Conservation (phyloP, 345 rosid species). For the Alliaria petiolata region DNA sequence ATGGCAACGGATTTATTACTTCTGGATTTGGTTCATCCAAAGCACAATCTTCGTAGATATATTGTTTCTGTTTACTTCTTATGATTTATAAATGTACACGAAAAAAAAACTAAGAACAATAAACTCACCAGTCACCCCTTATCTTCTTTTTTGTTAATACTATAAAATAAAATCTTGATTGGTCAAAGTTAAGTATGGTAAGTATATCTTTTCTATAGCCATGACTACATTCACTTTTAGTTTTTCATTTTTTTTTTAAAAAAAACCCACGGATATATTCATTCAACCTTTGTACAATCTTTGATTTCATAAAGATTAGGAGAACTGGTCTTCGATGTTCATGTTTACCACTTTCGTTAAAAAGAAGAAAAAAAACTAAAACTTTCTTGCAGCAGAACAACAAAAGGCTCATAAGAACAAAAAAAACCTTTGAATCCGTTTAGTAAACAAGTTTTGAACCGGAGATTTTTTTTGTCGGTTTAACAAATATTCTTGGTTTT, state of each 20-base stretch:
- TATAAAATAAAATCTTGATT: background rate
- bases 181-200: background rate
- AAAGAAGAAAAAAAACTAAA: background rate
- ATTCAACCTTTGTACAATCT: background rate
- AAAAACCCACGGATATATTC: too few species aligned
- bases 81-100: background rate
- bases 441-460: background rate
- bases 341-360: background rate
- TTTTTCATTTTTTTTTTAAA: too few species aligned
- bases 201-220: background rate
- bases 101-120: background rate
- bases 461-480: too few species aligned
- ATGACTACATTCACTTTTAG: too few species aligned
- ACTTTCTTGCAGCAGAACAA: background rate
- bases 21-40: conserved; percentile 7
- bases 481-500: too few species aligned
- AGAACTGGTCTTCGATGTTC: background rate
- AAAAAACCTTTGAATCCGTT: background rate
- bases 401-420: background rate
- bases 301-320: too few species aligned
- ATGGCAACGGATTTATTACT: background rate
- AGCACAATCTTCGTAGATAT: background rate
- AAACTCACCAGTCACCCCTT: background rate
- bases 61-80: background rate
- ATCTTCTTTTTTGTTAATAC: too few species aligned